phyloP scores from a whole-genome alignment of 2,329 filamentous ascomycete genomes.

The Colletotrichum paranaense region DNA sequence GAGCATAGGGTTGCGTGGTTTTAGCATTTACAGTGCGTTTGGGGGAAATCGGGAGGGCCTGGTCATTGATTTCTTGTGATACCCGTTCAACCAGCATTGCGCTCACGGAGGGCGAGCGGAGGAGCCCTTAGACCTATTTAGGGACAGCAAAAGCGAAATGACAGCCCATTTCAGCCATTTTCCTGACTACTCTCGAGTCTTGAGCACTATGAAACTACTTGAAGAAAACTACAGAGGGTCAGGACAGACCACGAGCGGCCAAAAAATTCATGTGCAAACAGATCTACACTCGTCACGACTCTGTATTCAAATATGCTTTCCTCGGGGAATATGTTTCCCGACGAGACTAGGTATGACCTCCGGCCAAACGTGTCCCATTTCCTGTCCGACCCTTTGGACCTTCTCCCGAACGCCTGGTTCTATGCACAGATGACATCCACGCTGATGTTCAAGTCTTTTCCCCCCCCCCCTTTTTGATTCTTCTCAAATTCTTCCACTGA shows the following conservation, averaged over 20 bases:
- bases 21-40: conserved; percentile 30
- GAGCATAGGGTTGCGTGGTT: neutral
- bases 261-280: neutral
- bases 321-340: neutral
- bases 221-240: neutral
- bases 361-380: conserved; percentile 1
- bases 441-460: neutral
- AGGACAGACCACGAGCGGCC: neutral
- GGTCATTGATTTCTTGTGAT: conserved; percentile 26
- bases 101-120: neutral
- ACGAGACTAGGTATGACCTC: conserved; percentile 3
- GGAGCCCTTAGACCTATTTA: neutral
- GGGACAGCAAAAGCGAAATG: conserved; percentile 2
- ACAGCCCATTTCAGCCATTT: neutral
- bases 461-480: neutral
- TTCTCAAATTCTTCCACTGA: conserved; percentile 4
- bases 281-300: neutral
- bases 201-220: too few relatives aligned
- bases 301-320: conserved; percentile 6
- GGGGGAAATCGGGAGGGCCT: neutral
- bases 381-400: conserved; percentile 7
- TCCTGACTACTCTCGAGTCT: neutral
- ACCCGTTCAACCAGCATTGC: conserved; percentile 31
- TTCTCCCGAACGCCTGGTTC: conserved; percentile 34
- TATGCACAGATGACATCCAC: conserved; percentile 30